Evolutionary conservation across 2,329 filamentous ascomycete species (phyloP).

Genomic region (Talaromyces marneffei): DNA sequence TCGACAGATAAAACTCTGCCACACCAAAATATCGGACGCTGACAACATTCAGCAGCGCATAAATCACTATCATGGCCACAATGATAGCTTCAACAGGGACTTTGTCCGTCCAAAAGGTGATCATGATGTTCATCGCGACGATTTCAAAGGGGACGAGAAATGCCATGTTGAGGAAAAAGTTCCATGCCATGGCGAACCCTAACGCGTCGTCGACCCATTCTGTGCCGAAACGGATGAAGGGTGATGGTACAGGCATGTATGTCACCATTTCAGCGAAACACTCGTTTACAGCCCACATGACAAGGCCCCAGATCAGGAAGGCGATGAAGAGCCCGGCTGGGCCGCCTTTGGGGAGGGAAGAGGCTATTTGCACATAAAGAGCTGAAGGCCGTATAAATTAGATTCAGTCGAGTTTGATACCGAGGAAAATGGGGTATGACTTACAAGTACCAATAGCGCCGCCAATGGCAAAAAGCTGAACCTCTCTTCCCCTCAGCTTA

Average conservation of each 20-base stretch:
- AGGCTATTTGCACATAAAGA: slow-evolving; percentile 36
- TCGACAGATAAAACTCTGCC: slow-evolving; percentile 57
- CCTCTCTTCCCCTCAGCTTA: slow-evolving; percentile 27
- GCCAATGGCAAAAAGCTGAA: slow-evolving; percentile 32
- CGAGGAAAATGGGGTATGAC: neutral
- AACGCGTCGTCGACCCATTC: slow-evolving; percentile 75
- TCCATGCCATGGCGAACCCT: slow-evolving; percentile 72
- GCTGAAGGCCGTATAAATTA: slow-evolving; percentile 15
- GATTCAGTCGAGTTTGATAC: neutral
- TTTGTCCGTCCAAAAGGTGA: slow-evolving; percentile 13
- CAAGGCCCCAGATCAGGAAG: slow-evolving; percentile 18
- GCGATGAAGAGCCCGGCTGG: slow-evolving; percentile 35
- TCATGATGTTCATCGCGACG: slow-evolving; percentile 7
- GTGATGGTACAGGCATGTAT: slow-evolving; percentile 70
- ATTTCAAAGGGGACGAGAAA: slow-evolving; percentile 13
- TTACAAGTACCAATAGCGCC: slow-evolving; percentile 32
- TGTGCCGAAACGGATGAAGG: slow-evolving; percentile 74
- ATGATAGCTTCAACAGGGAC: slow-evolving; percentile 54
- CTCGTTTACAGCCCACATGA: slow-evolving; percentile 22
- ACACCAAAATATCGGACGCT: slow-evolving; percentile 55
- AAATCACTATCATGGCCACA: slow-evolving; percentile 54
- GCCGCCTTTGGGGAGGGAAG: slow-evolving; percentile 32
- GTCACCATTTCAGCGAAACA: slow-evolving; percentile 72
- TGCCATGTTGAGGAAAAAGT: slow-evolving; percentile 17
- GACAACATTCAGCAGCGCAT: slow-evolving; percentile 54